A percentile compares a stretch with the other conserved stretches of the same genome.
Evolutionary conservation across 495 filamentous ascomycete species (phyloP).

Genomic region (Penicillium maclennaniae): DNA sequence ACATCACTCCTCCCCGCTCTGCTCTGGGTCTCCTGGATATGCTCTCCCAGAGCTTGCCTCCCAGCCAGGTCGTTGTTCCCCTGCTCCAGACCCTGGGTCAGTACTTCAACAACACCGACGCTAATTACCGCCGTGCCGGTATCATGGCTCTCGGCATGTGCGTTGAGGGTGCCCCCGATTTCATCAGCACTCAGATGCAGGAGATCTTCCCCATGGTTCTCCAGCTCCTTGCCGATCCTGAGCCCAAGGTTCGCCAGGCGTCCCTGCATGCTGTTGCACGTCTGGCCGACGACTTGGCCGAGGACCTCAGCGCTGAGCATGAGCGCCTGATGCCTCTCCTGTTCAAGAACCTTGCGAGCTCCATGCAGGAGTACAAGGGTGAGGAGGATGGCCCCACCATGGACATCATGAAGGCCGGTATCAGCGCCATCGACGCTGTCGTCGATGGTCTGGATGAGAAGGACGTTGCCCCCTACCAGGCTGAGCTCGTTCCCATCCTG

Average conservation of each 20-base stretch:
- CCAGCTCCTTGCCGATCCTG: slow-evolving; percentile 76
- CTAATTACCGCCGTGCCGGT: slow-evolving; percentile 81
- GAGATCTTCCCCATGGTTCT: slow-evolving; percentile 83
- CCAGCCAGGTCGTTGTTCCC: slow-evolving; percentile 91
- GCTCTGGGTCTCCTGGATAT: slow-evolving; percentile 85
- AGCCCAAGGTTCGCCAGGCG: slow-evolving; percentile 77
- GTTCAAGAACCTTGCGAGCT: slow-evolving; percentile 81
- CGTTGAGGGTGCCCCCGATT: slow-evolving; percentile 95
- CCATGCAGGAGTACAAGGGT: slow-evolving; percentile 63
- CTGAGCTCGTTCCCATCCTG: slow-evolving; percentile 76
- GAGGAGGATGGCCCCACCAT: slow-evolving; percentile 56
- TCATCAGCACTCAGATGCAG: slow-evolving; percentile 84
- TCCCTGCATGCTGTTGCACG: slow-evolving; percentile 81
- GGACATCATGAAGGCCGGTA: slow-evolving; percentile 82
- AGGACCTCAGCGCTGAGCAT: slow-evolving; percentile 81
- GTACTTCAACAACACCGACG: slow-evolving; percentile 68
- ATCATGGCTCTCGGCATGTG: slow-evolving; percentile 90
- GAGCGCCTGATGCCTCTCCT: slow-evolving; percentile 75
- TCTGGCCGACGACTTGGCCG: slow-evolving; percentile 86
- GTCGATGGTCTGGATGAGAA: slow-evolving; percentile 85
- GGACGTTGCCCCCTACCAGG: slow-evolving; percentile 74
- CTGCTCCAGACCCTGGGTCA: slow-evolving; percentile 77
- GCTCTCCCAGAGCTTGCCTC: slow-evolving; percentile 80
- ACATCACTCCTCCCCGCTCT: slow-evolving; percentile 82
- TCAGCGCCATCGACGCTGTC: slow-evolving; percentile 86